phyloP scores from a whole-genome alignment of 2,329 filamentous ascomycete species.

The Aspergillus persii region DNA sequence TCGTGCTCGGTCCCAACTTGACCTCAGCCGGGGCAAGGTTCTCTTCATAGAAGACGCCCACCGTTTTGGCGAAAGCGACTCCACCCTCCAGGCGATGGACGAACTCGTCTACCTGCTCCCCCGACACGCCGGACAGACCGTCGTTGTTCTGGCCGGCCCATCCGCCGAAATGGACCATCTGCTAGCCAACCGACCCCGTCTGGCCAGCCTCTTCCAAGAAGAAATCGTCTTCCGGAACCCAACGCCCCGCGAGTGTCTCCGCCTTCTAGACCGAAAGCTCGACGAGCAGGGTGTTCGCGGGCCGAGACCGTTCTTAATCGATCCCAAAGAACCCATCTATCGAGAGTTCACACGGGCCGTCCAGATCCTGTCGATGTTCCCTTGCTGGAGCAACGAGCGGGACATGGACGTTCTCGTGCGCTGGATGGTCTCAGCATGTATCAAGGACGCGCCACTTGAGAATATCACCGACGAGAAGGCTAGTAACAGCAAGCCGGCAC shows the following conservation, averaged over 20 bases:
- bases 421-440: constrained; percentile 18
- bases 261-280: constrained; percentile 17
- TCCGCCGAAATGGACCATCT: constrained; percentile 18
- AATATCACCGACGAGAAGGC: not conserved
- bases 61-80: constrained; percentile 15
- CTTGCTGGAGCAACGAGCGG: constrained; percentile 21
- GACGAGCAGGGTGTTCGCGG: constrained; percentile 13
- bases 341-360: constrained; percentile 21
- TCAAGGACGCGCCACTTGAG: constrained; percentile 16
- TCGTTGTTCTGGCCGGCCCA: constrained; percentile 19
- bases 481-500: not conserved
- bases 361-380: constrained; percentile 22
- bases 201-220: constrained; percentile 19
- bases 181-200: constrained; percentile 16
- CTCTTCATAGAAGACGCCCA: constrained; percentile 20
- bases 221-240: constrained; percentile 20
- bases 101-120: constrained; percentile 19
- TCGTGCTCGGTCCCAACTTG: constrained; percentile 12
- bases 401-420: constrained; percentile 17
- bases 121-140: constrained; percentile 11
- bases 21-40: constrained; percentile 14
- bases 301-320: constrained; percentile 12
- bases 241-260: constrained; percentile 19
- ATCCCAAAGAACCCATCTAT: constrained; percentile 13
- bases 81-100: constrained; percentile 10